Base-by-base conservation (phyloP, 2,329 filamentous ascomycete genomes). In the Phyllosticta citrichinensis region DNA sequence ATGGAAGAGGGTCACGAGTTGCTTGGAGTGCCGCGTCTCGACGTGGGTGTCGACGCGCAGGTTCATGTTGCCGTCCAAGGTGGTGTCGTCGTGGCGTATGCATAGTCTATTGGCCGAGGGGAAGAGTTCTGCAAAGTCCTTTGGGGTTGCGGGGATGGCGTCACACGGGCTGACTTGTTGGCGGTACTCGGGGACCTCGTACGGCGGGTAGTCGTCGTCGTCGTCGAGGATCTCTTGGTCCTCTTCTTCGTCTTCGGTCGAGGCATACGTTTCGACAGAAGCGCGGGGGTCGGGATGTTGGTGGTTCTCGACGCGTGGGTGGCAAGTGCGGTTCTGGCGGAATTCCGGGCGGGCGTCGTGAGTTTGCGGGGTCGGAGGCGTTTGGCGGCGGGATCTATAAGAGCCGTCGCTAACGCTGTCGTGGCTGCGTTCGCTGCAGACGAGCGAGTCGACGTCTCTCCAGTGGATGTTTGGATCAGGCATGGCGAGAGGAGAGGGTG, bases 21-120 rank as follows among this genome's bases (percentile, higher is more conserved):
- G 83, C 58, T 76, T 75, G 52, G 81, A 79, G 51, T 82, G 82
- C 25, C 81, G 80, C 25, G 78, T 76, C 25, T 77, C 75, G 54
- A 89, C 83, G 64, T 88, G 79, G 5, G 90, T 93, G 71, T 96
- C 92, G 62, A 97, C 81, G 33, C 92, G 87, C 62, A 99, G 81
- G 71, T 97, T 97, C 91, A 97, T 95, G 79, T 97, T 96, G 40
- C 93, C 93, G 71, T 99, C 93, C 3, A 87, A 76, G 0, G 91
- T 94, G 56, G 89, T 85, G 74, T 97, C 91, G 71, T 97, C 94
- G 71, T 97, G 93, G 27, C 88, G 85, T 69, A 99, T 91, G 40
- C 84, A 84, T 58, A 97, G 77, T 61, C 89, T 84, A 71, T 91
- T 85, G 66, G 87, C 82, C 9, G 92, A 95, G 11, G 94, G 93